Percentiles rank a stretch among this genome's conserved stretches.
These are phyloP conservation scores for Cylindrodendrum hubeiense DNA, from an alignment of 2,329 filamentous ascomycete genomes.

Conservation along the genomic window DNA sequence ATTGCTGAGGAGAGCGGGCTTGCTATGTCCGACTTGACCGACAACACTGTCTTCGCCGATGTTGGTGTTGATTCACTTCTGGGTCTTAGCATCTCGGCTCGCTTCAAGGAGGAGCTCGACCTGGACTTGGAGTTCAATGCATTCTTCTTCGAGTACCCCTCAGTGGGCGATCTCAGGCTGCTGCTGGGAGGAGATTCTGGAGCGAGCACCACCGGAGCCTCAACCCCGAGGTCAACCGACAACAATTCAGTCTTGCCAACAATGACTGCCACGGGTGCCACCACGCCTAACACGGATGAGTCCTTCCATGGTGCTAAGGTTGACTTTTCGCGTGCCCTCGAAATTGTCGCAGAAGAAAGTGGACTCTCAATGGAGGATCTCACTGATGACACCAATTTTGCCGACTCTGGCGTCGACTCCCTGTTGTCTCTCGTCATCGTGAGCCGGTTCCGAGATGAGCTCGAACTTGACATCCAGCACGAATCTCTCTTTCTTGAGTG, in stretches of 20 bases:
- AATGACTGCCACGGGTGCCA: not conserved
- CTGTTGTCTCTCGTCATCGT: constrained; percentile 70
- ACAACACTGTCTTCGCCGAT: constrained; percentile 68
- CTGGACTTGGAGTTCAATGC: constrained; percentile 65
- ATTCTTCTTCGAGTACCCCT: constrained; percentile 65
- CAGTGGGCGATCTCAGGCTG: constrained; percentile 65
- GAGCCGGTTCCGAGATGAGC: constrained; percentile 68
- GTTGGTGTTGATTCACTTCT: constrained; percentile 74
- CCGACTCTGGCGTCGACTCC: constrained; percentile 71
- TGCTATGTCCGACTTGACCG: constrained; percentile 59
- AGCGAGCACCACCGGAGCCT: constrained; percentile 25
- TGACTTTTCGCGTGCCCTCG: constrained; percentile 32
- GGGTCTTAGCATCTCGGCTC: constrained; percentile 67
- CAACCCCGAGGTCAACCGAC: constrained; percentile 25
- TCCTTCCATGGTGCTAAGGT: constrained; percentile 12
- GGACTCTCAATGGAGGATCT: constrained; percentile 67
- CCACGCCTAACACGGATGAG: constrained; percentile 20
- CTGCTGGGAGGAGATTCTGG: constrained; percentile 25
- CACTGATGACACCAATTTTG: constrained; percentile 67
- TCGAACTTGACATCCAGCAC: constrained; percentile 66
- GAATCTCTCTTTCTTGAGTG: constrained; percentile 65
- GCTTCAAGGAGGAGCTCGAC: constrained; percentile 69
- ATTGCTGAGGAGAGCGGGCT: constrained; percentile 38
- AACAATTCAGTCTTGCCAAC: not conserved
- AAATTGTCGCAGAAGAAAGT: constrained; percentile 60